These are phyloP conservation scores for Cladochytrium replicatum DNA, from an alignment of 192 early-diverging fungal species.

Conservation along the genomic window DNA sequence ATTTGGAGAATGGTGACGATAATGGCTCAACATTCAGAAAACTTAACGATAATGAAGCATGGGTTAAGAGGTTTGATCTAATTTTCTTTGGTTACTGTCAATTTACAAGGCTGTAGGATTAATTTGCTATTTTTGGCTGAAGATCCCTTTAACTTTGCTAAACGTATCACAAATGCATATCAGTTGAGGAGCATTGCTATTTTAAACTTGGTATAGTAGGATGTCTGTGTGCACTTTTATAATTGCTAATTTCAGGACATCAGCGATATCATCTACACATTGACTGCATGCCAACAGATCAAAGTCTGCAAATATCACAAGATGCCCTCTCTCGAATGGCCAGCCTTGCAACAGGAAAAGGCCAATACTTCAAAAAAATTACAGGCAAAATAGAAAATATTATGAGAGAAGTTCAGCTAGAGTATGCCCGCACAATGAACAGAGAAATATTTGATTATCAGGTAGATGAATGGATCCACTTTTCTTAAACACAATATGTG, in stretches of 20 bases:
- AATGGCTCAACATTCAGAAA: slow-evolving; percentile 4
- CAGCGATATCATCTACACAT: slow-evolving; percentile 37
- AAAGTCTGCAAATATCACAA: slow-evolving; percentile 18
- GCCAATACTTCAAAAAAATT: slow-evolving; percentile 13
- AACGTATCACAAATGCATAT: slow-evolving; percentile 32
- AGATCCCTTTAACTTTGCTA: slow-evolving; percentile 36
- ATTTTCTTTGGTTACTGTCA: not conserved
- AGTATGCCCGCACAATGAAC: slow-evolving; percentile 39
- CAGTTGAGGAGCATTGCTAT: slow-evolving; percentile 20
- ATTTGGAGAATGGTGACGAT: slow-evolving; percentile 11
- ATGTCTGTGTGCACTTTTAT: not conserved
- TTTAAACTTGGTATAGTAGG: slow-evolving; percentile 24
- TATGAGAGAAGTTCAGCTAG: slow-evolving; percentile 31
- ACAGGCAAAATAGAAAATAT: slow-evolving; percentile 6
- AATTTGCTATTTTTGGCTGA: slow-evolving; percentile 44
- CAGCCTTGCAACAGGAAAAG: slow-evolving; percentile 6
- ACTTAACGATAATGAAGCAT: slow-evolving; percentile 19
- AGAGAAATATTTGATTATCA: slow-evolving; percentile 37
- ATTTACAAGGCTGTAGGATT: slow-evolving; percentile 16
- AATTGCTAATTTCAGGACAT: not conserved
- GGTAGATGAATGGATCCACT: slow-evolving; percentile 15
- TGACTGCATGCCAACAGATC: slow-evolving; percentile 42
- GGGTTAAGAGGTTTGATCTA: slow-evolving; percentile 33
- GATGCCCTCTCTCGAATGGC: slow-evolving; percentile 16
- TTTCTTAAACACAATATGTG: slow-evolving; percentile 2